These are phyloP conservation scores for Lepidium didymum DNA, from an alignment of 345 rosid species.

Conservation along the genomic window DNA sequence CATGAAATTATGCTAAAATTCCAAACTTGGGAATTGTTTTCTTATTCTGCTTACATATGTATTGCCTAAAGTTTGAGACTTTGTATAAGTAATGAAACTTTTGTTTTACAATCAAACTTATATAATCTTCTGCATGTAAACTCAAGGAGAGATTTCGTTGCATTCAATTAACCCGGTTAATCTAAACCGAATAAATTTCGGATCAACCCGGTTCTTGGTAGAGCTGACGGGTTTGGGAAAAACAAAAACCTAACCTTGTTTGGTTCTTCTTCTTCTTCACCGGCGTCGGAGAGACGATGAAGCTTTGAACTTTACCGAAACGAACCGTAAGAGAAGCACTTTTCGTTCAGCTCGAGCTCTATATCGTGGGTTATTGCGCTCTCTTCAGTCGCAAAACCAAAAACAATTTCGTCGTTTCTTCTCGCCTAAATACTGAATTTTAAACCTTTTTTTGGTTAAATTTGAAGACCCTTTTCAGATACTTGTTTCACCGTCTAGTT, in stretches of 20 bases:
- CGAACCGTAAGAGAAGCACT: slow-evolving; percentile 2
- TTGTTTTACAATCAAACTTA: not conserved
- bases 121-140: not conserved
- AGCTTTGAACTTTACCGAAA: not conserved
- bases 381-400: not conserved
- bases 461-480: not conserved
- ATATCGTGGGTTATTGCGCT: not conserved
- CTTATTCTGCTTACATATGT: not conserved
- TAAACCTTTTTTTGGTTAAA: not conserved
- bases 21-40: not conserved
- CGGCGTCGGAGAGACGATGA: not conserved
- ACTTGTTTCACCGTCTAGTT: not conserved
- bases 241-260: not conserved
- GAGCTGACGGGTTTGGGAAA: not conserved
- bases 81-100: not conserved
- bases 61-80: not conserved
- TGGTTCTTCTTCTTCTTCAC: not conserved
- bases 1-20: not conserved
- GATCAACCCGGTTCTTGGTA: not conserved
- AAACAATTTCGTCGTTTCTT: not conserved
- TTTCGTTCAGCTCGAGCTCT: not conserved
- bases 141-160: not conserved
- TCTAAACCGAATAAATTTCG: not conserved
- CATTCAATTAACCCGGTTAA: not conserved
- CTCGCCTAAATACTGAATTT: not conserved